Base-by-base conservation (phyloP, 257 asterid genomes). In the Parsonsia alboflavescens region DNA sequence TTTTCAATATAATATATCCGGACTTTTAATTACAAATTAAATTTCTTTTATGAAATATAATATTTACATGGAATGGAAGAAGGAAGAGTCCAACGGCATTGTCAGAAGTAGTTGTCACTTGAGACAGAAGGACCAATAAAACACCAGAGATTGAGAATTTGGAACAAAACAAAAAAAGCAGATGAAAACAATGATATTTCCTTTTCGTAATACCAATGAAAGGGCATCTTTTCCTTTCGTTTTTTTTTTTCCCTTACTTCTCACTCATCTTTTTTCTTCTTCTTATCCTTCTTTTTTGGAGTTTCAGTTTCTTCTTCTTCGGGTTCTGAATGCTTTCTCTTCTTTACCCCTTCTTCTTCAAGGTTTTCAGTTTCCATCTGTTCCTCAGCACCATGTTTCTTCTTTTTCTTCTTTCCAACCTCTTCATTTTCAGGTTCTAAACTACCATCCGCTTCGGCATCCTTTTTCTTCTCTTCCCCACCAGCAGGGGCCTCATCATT, bases 271-370 rank as follows among this genome's bases (percentile, higher is more conserved):
- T 63, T 33, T 33, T 63, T 63, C 69, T 63, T 63, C 48, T 63
- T 63, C 69, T 88, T 87, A 76, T 81, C 76, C 24, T 86, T 77
- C 78, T 76, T 66, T 4, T 85, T 80, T 45, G 82, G 76, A 77
- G 84, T 80, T 62, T 83, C 85, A 7, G 56, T 73, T 48, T 66
- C 86, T 54, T 76, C 89, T 22, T 64, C 88, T 10, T 66, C 84
- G 0, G 77, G 49, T 63, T 87, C 93, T 0, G 83, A 77, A 4
- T 83, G 95, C 76, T 86, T 91, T 76, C 91, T 89, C 91, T 91
- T 89, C 46, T 85, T 78, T 73, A 56, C 80, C 9, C 75, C 84
- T 10, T 44, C 74, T 64, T 82, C 88, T 33, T 33, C n/a, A 12
- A 52, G 83, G 49, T 45, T 75, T 13, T 72, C 84, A 7, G 74